Percentiles rank a stretch among this genome's conserved stretches.
Evolutionary conservation across 2,329 filamentous ascomycete genomes (phyloP).

Genomic region (Bipolaris cookei): DNA sequence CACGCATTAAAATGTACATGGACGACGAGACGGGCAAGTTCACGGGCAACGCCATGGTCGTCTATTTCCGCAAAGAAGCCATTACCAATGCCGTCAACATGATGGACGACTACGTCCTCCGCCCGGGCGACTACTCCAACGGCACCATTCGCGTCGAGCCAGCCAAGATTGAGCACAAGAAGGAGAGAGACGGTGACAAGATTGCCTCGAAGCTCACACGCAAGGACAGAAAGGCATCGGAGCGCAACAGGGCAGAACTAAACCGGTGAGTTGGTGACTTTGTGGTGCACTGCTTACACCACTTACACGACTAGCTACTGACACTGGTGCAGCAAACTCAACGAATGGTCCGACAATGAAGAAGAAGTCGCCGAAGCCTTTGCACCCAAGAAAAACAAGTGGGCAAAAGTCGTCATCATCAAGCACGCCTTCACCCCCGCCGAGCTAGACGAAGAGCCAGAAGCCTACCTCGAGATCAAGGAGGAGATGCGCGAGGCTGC

Average conservation of each 20-base stretch:
- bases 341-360: conserved; percentile 93
- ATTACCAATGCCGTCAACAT: conserved; percentile 83
- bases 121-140: conserved; percentile 60
- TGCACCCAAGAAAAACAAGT: conserved; percentile 62
- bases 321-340: conserved; percentile 69
- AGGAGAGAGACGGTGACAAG: conserved; percentile 68
- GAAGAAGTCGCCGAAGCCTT: conserved; percentile 52
- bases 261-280: conserved; percentile 66
- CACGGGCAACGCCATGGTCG: conserved; percentile 90
- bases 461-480: conserved; percentile 86
- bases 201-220: conserved; percentile 59
- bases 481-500: conserved; percentile 93
- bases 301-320: too few relatives aligned
- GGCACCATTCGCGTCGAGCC: conserved; percentile 76
- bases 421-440: conserved; percentile 91
- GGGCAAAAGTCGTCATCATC: conserved; percentile 83
- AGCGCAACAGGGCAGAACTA: conserved; percentile 87
- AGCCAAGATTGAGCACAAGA: conserved; percentile 92
- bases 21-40: conserved; percentile 76
- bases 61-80: conserved; percentile 96
- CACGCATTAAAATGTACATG: conserved; percentile 94
- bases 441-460: conserved; percentile 84
- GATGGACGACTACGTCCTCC: conserved; percentile 81
- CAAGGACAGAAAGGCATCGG: conserved; percentile 85
- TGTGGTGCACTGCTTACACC: too few relatives aligned